A percentile compares a stretch with the other conserved stretches of the same genome.
phyloP scores from a whole-genome alignment of 257 asterid genomes.

The Scutellaria barbata region DNA sequence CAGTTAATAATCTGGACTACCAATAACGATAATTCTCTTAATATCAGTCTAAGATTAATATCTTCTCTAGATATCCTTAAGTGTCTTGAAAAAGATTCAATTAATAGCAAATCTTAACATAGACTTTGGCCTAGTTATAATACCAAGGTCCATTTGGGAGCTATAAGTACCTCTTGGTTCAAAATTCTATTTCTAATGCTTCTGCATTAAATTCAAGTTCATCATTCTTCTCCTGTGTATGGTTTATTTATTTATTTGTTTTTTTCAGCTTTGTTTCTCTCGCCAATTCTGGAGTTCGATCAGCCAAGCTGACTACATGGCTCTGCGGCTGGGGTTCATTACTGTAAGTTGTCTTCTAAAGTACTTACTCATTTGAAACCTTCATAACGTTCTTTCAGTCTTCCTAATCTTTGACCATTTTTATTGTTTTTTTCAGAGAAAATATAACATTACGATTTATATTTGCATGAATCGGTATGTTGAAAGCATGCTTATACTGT shows the following conservation, averaged over 20 bases:
- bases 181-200: conserved; percentile 18
- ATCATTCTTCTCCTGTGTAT: conserved; percentile 12
- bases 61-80: neutral
- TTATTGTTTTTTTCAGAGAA: no score
- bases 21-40: neutral
- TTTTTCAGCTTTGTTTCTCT: conserved; percentile 87
- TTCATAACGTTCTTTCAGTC: neutral
- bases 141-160: neutral
- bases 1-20: neutral
- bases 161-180: neutral
- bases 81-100: neutral
- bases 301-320: conserved; percentile 91
- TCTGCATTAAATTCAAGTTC: conserved; percentile 12
- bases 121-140: neutral
- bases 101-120: conserved; percentile 10
- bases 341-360: conserved; percentile 57
- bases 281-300: conserved; percentile 98
- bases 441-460: no score
- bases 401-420: neutral
- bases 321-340: conserved; percentile 81
- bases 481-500: no score
- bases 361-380: neutral
- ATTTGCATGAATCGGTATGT: no score
- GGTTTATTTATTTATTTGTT: neutral
- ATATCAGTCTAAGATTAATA: neutral